Evolutionary conservation across 352 stramenopile species (phyloP), one percentile per base, ranked within the genome.

Genomic region (Albugo laibachii): DNA sequence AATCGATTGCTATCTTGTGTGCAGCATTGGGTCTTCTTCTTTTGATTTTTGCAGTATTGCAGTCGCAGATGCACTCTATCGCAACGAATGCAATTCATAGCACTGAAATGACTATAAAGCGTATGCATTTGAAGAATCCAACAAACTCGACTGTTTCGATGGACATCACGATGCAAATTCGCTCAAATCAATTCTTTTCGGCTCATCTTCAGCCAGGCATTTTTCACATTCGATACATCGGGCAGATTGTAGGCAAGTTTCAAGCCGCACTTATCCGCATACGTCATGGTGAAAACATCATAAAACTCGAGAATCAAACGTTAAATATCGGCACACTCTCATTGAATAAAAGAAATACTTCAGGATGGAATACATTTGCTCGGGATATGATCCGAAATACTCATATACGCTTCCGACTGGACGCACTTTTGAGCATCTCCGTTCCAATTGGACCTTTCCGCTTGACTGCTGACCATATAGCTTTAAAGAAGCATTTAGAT

Each of bases 351-450:
- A 8, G 24, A 31, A 72, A 83, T 50, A 61, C 53, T 27, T 65
- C 68, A 16, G 59, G 54, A 2, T 87, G 75, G 75, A 59, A 83
- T 41, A 46, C 41, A 24, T 87, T 87, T 55, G 75, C 75, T 14
- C 50, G 56, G 5, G 69, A 80, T 42, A 76, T 87, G 53, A 83
- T 87, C 55, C 51, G 61, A 51, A 50, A 50, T 6, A 11, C 44
- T 1, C 48, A 58, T 1, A 50, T 83, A 40, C 38, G 58, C 41
- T 84, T 77, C 51, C 55, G 66, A 31, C 71, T 87, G 53, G 37
- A 49, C 5, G 52, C 84, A n/a, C 56, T 47, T 11, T 63, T 87
- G 27, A 63, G 61, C 13, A 69, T 87, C 18, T 56, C 56, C 15
- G 36, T 87, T 1, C 35, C 84, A 12, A 61, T 54, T 19, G 66